Percentiles rank a stretch among this genome's conserved stretches.
These are phyloP conservation scores for Stemphylium vesicarium DNA, from an alignment of 2,329 filamentous ascomycete genomes.

Conservation along the genomic window DNA sequence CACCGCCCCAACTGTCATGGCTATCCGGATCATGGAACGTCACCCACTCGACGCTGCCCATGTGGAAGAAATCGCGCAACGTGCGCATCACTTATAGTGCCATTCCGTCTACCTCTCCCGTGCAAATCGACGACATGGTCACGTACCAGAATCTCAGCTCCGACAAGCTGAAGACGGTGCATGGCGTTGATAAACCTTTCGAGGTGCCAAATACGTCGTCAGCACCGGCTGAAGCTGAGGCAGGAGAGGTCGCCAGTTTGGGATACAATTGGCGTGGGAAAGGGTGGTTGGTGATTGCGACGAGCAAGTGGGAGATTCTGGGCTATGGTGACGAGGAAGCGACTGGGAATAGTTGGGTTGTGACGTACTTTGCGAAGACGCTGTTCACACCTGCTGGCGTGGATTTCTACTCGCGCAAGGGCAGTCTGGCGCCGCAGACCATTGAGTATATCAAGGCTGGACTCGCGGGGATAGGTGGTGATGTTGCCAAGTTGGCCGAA, in stretches of 20 bases:
- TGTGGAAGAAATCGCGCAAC: slow-evolving; percentile 83
- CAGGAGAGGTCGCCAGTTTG: slow-evolving; percentile 56
- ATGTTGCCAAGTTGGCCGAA: slow-evolving; percentile 61
- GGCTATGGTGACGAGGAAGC: slow-evolving; percentile 70
- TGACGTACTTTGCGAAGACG: slow-evolving; percentile 85
- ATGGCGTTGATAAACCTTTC: slow-evolving; percentile 67
- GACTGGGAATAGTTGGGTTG: slow-evolving; percentile 67
- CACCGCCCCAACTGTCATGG: slow-evolving; percentile 48
- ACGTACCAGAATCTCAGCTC: slow-evolving; percentile 66
- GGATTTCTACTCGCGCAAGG: slow-evolving; percentile 74
- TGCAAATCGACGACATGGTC: slow-evolving; percentile 72
- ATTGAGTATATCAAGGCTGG: slow-evolving; percentile 63
- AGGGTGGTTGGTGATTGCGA: slow-evolving; percentile 74
- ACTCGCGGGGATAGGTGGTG: slow-evolving; percentile 58
- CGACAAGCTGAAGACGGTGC: slow-evolving; percentile 64
- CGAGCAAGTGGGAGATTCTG: slow-evolving; percentile 80
- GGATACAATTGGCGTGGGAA: slow-evolving; percentile 73
- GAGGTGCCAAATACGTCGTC: slow-evolving; percentile 24
- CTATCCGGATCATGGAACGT: slow-evolving; percentile 46
- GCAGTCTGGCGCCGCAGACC: slow-evolving; percentile 63
- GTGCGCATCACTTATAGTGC: slow-evolving; percentile 77
- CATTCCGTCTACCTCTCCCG: slow-evolving; percentile 28
- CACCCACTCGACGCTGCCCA: slow-evolving; percentile 54
- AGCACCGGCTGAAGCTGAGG: neutral
- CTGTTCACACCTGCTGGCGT: slow-evolving; percentile 82